These are phyloP conservation scores for Didymosphaeria variabile DNA, from an alignment of 2,329 filamentous ascomycete genomes.

Conservation along the genomic window DNA sequence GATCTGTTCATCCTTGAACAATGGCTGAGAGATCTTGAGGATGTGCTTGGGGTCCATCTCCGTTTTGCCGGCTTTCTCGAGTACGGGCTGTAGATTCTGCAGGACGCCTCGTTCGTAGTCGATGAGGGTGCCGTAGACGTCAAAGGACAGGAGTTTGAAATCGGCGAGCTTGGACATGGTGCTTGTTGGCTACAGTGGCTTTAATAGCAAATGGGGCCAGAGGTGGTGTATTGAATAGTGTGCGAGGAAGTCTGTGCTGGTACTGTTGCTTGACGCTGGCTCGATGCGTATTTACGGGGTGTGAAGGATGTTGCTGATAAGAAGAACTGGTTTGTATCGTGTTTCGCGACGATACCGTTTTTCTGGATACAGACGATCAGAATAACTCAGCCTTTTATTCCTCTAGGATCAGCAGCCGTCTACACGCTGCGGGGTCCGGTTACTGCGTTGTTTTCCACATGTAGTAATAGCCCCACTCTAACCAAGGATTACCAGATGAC, in stretches of 20 bases:
- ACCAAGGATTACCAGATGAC: neutral
- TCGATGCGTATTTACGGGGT: neutral
- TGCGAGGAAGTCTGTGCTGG: no score
- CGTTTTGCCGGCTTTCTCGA: conserved; percentile 46
- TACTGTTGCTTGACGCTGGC: neutral
- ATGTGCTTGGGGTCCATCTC: conserved; percentile 36
- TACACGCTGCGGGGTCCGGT: neutral
- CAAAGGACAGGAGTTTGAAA: conserved; percentile 71
- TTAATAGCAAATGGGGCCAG: neutral
- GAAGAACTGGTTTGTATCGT: neutral
- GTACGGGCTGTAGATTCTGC: conserved; percentile 61
- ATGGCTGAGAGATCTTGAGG: conserved; percentile 54
- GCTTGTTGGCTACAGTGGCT: neutral
- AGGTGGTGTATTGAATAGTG: neutral
- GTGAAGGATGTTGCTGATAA: neutral
- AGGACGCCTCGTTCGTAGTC: conserved; percentile 78
- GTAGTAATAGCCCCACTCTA: neutral
- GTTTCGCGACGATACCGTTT: no score
- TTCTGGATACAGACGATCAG: neutral
- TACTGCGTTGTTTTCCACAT: neutral
- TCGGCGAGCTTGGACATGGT: conserved; percentile 48
- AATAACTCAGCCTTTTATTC: neutral
- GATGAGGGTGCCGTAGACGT: conserved; percentile 81
- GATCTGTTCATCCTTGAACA: conserved; percentile 57
- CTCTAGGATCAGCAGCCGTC: neutral